phyloP scores from a whole-genome alignment of 306 rosid species.

The Dalbergia cultrata region DNA sequence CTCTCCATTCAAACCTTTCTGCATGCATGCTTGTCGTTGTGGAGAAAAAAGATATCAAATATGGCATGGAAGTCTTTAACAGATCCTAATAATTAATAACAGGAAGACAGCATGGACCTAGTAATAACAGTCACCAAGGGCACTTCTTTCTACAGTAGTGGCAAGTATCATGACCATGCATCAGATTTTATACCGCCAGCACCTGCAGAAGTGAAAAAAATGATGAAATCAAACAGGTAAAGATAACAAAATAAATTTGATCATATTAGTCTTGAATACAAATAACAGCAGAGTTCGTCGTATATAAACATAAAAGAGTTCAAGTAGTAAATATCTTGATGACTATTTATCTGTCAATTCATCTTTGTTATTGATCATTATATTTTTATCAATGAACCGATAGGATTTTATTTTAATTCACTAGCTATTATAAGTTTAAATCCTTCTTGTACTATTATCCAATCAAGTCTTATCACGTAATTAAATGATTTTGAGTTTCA shows the following conservation, averaged over 20 bases:
- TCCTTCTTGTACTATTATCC: neutral
- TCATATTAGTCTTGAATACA: slow-evolving; percentile 11
- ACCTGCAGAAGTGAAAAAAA: slow-evolving; percentile 53
- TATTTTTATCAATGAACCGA: slow-evolving; percentile 11
- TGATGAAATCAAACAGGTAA: slow-evolving; percentile 61
- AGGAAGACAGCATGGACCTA: slow-evolving; percentile 82
- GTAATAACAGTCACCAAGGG: slow-evolving; percentile 71
- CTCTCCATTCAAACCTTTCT: slow-evolving; percentile 38
- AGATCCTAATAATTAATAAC: slow-evolving; percentile 42
- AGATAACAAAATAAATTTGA: slow-evolving; percentile 27
- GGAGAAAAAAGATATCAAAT: slow-evolving; percentile 17
- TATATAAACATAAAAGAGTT: slow-evolving; percentile 3
- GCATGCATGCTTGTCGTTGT: neutral
- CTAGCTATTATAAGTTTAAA: neutral
- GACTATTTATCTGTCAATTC: slow-evolving; percentile 23
- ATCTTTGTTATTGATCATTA: neutral
- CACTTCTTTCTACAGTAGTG: slow-evolving; percentile 76
- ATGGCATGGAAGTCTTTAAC: slow-evolving; percentile 27
- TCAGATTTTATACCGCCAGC: slow-evolving; percentile 82
- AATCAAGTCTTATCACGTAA: neutral
- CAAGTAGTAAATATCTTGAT: slow-evolving; percentile 6
- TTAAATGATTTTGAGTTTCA: slow-evolving; percentile 10
- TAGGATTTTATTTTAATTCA: slow-evolving; percentile 12
- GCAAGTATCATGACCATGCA: slow-evolving; percentile 66
- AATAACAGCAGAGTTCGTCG: neutral